Conservation (phyloP, 169 alveolate genomes). For the Theileria orientalis region DNA sequence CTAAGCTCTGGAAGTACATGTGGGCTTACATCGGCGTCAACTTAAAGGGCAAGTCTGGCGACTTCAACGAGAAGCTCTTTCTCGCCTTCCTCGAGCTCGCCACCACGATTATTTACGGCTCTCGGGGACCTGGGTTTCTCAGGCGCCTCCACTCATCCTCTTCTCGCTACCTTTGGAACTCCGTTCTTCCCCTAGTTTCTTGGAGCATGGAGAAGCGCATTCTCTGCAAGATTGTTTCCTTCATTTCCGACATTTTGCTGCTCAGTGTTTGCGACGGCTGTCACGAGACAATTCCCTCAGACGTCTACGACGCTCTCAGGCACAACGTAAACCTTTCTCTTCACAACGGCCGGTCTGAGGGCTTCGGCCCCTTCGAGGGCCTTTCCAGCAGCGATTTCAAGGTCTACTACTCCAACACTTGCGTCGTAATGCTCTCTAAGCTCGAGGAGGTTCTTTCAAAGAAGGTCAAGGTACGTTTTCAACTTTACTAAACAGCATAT, state of each 20-base stretch:
- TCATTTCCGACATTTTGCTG: constrained; percentile 51
- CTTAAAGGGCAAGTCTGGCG: constrained; percentile 9
- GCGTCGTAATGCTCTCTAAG: constrained; percentile 22
- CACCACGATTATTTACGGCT: constrained; percentile 34
- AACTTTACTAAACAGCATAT: not conserved
- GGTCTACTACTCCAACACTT: constrained; percentile 23
- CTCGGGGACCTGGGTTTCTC: constrained; percentile 43
- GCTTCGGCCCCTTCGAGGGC: constrained; percentile 2
- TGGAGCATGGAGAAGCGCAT: constrained; percentile 44
- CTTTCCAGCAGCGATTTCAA: constrained; percentile 37
- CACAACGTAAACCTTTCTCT: constrained; percentile 15
- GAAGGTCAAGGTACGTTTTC: not conserved
- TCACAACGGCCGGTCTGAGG: constrained; percentile 17
- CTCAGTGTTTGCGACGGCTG: constrained; percentile 47
- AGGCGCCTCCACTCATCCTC: constrained; percentile 32
- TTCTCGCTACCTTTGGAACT: constrained; percentile 44
- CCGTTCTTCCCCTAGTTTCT: constrained; percentile 24
- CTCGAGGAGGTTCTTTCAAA: not conserved
- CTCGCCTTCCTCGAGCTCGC: constrained; percentile 46
- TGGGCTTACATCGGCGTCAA: constrained; percentile 45
- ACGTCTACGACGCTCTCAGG: not conserved
- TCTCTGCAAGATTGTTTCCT: constrained; percentile 27
- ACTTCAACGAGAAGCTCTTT: constrained; percentile 9
- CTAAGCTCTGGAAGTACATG: constrained; percentile 55
- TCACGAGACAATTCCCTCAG: constrained; percentile 3